phyloP scores from a whole-genome alignment of 352 stramenopile genomes.

The Hyphochytrium catenoides region DNA sequence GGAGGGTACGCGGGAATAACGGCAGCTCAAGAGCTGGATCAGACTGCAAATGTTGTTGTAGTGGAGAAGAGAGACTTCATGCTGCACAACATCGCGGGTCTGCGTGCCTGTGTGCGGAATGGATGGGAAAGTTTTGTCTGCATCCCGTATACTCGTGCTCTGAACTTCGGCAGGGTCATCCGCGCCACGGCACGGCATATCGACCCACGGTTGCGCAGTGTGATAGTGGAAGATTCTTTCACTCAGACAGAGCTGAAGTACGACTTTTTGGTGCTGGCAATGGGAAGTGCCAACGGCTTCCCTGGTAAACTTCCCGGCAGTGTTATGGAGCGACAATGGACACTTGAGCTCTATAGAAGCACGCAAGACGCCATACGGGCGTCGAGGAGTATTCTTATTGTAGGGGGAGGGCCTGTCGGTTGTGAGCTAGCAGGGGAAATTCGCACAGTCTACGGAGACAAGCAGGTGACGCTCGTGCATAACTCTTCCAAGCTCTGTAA shows the following conservation, averaged over 20 bases:
- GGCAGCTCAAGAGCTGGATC: slow-evolving; percentile 18
- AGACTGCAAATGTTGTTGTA: slow-evolving; percentile 17
- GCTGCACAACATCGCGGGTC: slow-evolving; percentile 19
- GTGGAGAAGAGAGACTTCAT: slow-evolving; percentile 24
- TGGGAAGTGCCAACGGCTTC: slow-evolving; percentile 23
- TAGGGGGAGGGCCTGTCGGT: no score
- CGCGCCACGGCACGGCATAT: slow-evolving; percentile 16
- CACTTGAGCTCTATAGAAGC: no score
- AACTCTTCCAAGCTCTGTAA: no score
- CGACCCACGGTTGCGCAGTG: slow-evolving; percentile 10
- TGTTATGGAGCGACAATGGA: no score
- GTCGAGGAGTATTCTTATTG: no score
- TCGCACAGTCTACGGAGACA: slow-evolving; percentile 20
- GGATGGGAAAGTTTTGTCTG: slow-evolving; percentile 23
- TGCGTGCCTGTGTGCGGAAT: slow-evolving; percentile 19
- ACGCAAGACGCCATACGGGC: no score
- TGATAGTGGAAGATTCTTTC: slow-evolving; percentile 12
- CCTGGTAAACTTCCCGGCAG: slow-evolving; percentile 33
- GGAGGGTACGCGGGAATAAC: slow-evolving; percentile 20
- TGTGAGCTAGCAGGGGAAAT: no score
- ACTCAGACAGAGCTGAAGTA: slow-evolving; percentile 16
- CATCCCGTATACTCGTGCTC: slow-evolving; percentile 22
- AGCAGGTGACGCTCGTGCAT: slow-evolving; percentile 20
- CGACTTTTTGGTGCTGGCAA: slow-evolving; percentile 32
- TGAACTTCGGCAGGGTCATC: slow-evolving; percentile 22